A percentile compares a stretch with the other conserved stretches of the same genome.
Evolutionary conservation across 768 basidiomycete species (phyloP).

Genomic region (Tricholomella constricta): DNA sequence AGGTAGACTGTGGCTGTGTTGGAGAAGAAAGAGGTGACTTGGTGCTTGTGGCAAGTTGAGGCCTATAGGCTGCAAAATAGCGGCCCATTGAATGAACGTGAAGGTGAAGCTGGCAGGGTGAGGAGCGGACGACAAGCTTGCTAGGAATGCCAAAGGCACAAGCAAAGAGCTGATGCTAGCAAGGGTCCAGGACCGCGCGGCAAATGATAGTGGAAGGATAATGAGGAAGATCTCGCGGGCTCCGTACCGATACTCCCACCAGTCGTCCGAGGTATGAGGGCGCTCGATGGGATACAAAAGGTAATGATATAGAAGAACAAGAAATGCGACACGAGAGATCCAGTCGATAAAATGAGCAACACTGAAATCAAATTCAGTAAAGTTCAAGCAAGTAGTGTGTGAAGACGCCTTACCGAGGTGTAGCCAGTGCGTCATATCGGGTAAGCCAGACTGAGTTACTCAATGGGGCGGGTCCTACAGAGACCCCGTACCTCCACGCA

Average conservation of each 20-base stretch:
- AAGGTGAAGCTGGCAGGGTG: constrained; percentile 43
- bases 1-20: constrained; percentile 42
- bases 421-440: constrained; percentile 40
- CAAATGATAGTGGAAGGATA: constrained; percentile 38
- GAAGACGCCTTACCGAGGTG: constrained; percentile 43
- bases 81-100: constrained; percentile 39
- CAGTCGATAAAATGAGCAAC: constrained; percentile 47
- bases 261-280: constrained; percentile 24
- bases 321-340: constrained; percentile 37
- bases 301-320: constrained; percentile 44
- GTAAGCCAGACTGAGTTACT: constrained; percentile 5
- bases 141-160: constrained; percentile 41
- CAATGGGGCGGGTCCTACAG: neutral
- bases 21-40: constrained; percentile 45
- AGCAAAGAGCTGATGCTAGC: constrained; percentile 37
- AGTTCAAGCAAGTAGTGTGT: neutral
- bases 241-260: constrained; percentile 22
- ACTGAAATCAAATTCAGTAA: constrained; percentile 26
- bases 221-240: constrained; percentile 40
- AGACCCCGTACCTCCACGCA: constrained; percentile 40
- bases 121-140: constrained; percentile 43
- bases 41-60: constrained; percentile 49
- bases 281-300: constrained; percentile 41
- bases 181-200: constrained; percentile 33
- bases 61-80: constrained; percentile 42